phyloP scores from a whole-genome alignment of 768 basidiomycete genomes.

The Auricularia sp. region DNA sequence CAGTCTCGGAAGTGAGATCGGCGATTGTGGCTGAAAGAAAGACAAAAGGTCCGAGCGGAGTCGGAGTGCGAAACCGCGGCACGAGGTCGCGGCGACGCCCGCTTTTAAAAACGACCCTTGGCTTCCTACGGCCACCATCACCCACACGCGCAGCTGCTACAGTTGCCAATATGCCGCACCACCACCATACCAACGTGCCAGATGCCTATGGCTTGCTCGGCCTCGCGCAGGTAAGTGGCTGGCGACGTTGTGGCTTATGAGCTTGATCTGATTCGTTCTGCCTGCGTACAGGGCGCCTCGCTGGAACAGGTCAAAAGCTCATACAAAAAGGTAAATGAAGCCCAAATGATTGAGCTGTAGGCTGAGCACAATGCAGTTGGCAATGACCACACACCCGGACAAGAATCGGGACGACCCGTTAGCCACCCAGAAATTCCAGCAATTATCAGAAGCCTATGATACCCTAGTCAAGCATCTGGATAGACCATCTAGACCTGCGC shows the following conservation, averaged over 20 bases:
- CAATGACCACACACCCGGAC: constrained; percentile 64
- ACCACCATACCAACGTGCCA: constrained; percentile 23
- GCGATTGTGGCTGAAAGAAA: too few species aligned
- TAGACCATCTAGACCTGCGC: constrained; percentile 19
- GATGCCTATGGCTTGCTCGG: constrained; percentile 39
- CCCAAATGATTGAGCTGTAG: constrained; percentile 1
- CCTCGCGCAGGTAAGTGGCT: constrained; percentile 38
- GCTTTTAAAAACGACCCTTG: not conserved
- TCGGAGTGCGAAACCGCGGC: too few species aligned
- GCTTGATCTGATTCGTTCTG: not conserved
- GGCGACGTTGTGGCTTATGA: not conserved
- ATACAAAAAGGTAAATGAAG: constrained; percentile 51
- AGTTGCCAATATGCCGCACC: constrained; percentile 20
- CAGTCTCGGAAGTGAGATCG: too few species aligned
- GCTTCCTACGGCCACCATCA: constrained; percentile 6
- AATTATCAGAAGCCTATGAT: constrained; percentile 58
- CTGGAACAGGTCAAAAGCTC: constrained; percentile 55
- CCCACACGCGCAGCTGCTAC: not conserved
- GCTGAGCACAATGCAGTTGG: constrained; percentile 31
- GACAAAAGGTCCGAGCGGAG: too few species aligned
- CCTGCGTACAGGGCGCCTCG: constrained; percentile 38
- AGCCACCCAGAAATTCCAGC: constrained; percentile 63
- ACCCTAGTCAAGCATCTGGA: constrained; percentile 48
- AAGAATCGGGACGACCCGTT: constrained; percentile 58
- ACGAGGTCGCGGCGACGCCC: too few species aligned